Evolutionary conservation across 164 flowering plant species (phyloP).

Genomic region (Liquidambar formosana): DNA sequence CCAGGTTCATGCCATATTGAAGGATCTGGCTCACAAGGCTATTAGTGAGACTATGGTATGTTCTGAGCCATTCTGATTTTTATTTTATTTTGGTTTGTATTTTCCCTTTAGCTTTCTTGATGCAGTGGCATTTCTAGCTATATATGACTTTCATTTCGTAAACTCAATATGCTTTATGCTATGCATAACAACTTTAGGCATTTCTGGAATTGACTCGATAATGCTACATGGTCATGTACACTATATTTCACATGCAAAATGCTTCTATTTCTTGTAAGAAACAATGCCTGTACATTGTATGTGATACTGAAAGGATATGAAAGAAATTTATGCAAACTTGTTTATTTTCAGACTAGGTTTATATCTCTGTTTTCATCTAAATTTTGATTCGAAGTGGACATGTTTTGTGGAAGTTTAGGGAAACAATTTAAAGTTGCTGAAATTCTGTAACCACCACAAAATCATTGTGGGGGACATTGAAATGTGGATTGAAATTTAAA

Average conservation of each 20-base stretch:
- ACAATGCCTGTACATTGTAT: too few species aligned
- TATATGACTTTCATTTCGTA: too few species aligned
- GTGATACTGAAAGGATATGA: too few species aligned
- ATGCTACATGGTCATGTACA: too few species aligned
- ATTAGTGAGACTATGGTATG: conserved; percentile 66
- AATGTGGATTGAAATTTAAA: background rate
- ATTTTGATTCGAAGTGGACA: background rate
- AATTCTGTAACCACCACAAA: background rate
- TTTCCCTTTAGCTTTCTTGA: background rate
- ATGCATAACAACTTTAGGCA: too few species aligned
- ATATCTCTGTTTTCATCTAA: too few species aligned
- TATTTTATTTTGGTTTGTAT: background rate
- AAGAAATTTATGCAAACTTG: too few species aligned
- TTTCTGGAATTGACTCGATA: too few species aligned
- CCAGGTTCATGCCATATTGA: conserved; percentile 74
- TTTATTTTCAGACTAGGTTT: too few species aligned
- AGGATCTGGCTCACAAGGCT: conserved; percentile 82
- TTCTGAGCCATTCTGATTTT: conserved; percentile 2
- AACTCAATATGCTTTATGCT: too few species aligned
- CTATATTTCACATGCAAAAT: too few species aligned
- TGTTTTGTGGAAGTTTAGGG: background rate
- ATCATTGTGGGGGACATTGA: background rate
- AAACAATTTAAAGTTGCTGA: background rate
- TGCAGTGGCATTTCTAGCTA: background rate
- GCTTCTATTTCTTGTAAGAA: too few species aligned